Conservation (phyloP, 345 rosid species). For the Populus alba region DNA sequence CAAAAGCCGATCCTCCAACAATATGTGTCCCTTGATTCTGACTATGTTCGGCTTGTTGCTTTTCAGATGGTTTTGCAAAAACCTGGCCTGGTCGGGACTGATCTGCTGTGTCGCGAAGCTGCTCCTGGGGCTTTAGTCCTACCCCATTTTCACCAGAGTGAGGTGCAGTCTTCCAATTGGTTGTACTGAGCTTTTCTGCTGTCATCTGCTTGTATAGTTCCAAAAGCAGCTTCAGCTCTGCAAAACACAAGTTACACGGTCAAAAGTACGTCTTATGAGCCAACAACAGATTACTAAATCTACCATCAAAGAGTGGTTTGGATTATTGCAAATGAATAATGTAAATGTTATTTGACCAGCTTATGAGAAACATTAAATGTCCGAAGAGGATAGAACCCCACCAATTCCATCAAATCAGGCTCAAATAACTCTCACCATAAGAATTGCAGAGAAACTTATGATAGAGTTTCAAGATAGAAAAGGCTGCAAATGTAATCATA, state of each 20-base stretch:
- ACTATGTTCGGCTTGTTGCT: constrained; percentile 31
- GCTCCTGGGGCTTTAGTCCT: constrained; percentile 22
- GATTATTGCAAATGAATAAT: background rate
- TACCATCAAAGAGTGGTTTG: background rate
- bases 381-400: background rate
- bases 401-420: background rate
- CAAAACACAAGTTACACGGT: constrained; percentile 6
- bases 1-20: constrained; percentile 85
- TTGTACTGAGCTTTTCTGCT: constrained; percentile 33
- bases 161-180: constrained; percentile 25
- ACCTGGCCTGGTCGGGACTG: constrained; percentile 15
- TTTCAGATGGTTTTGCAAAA: constrained; percentile 30
- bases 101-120: constrained; percentile 12
- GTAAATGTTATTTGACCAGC: background rate
- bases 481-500: background rate
- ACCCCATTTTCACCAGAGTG: constrained; percentile 41
- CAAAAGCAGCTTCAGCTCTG: constrained; percentile 66
- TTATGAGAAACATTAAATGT: background rate
- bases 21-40: constrained; percentile 30
- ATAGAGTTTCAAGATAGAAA: background rate
- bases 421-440: background rate
- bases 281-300: background rate
- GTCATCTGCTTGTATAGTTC: constrained; percentile 54
- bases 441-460: background rate
- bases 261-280: background rate